Percentiles rank a stretch among this genome's conserved stretches.
Evolutionary conservation across 768 basidiomycete species (phyloP).

Genomic region (Kwoniella newhampshirensis): DNA sequence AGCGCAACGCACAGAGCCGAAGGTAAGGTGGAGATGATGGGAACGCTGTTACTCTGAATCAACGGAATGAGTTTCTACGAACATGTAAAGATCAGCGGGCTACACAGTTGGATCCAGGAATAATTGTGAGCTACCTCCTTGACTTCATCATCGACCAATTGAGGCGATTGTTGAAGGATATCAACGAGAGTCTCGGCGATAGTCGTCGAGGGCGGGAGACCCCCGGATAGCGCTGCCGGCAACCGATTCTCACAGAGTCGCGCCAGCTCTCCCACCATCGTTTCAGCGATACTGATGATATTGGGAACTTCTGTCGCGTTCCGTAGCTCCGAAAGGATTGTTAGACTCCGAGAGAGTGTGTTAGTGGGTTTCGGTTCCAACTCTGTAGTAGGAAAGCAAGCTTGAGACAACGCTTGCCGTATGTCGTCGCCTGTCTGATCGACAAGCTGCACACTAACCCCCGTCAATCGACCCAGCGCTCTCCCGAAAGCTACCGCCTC

Average conservation of each 20-base stretch:
- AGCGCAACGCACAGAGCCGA: constrained; percentile 11
- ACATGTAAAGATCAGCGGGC: too few species aligned
- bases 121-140: too few species aligned
- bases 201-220: background rate
- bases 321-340: constrained; percentile 12
- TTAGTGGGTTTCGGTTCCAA: background rate
- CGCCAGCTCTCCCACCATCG: background rate
- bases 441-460: constrained; percentile 13
- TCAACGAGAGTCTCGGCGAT: constrained; percentile 22
- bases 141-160: background rate
- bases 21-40: constrained; percentile 1
- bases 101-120: too few species aligned
- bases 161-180: background rate
- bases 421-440: constrained; percentile 7
- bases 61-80: background rate
- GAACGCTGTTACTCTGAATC: background rate
- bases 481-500: constrained; percentile 42
- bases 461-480: constrained; percentile 26
- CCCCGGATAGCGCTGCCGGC: constrained; percentile 1
- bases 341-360: constrained; percentile 7
- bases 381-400: constrained; percentile 11
- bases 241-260: background rate
- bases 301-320: background rate
- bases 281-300: constrained; percentile 4
- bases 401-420: background rate